Conservation (phyloP, 192 early-diverging fungal genomes). For the Podila epicladia region DNA sequence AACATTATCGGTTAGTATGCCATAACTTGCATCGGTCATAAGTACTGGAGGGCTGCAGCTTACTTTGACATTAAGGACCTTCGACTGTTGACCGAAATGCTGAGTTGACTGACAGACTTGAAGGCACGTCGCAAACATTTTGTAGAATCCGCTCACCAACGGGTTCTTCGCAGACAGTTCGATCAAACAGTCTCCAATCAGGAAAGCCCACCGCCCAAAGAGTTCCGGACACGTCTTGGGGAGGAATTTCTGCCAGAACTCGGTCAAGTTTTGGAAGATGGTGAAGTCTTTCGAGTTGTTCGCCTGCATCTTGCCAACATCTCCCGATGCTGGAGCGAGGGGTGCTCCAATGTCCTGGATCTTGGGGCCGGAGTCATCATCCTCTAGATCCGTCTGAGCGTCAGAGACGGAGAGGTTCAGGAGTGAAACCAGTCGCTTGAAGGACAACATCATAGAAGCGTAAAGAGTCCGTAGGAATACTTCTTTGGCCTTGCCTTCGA, state of each 20-base stretch:
- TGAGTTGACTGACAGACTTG: conserved; percentile 51
- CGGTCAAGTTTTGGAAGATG: conserved; percentile 75
- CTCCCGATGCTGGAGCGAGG: conserved; percentile 49
- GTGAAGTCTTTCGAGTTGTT: conserved; percentile 70
- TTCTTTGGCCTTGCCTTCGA: conserved; percentile 19
- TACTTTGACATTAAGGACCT: conserved; percentile 8
- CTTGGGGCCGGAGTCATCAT: conserved; percentile 20
- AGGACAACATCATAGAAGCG: conserved; percentile 39
- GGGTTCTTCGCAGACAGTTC: conserved; percentile 64
- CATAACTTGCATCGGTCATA: neutral
- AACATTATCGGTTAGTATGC: neutral
- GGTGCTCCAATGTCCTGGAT: conserved; percentile 2
- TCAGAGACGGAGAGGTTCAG: conserved; percentile 46
- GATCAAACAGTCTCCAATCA: conserved; percentile 61
- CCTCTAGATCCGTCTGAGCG: conserved; percentile 50
- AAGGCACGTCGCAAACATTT: conserved; percentile 63
- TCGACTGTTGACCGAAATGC: conserved; percentile 38
- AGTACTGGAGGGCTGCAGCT: neutral
- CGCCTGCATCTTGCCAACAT: conserved; percentile 60
- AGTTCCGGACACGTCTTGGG: conserved; percentile 46
- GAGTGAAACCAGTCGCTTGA: conserved; percentile 28
- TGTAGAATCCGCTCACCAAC: conserved; percentile 80
- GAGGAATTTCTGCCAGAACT: conserved; percentile 67
- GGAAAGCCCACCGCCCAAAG: conserved; percentile 69
- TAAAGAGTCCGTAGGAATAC: conserved; percentile 19